phyloP scores from a whole-genome alignment of 768 basidiomycete species.

The Lyophyllum shimeji region DNA sequence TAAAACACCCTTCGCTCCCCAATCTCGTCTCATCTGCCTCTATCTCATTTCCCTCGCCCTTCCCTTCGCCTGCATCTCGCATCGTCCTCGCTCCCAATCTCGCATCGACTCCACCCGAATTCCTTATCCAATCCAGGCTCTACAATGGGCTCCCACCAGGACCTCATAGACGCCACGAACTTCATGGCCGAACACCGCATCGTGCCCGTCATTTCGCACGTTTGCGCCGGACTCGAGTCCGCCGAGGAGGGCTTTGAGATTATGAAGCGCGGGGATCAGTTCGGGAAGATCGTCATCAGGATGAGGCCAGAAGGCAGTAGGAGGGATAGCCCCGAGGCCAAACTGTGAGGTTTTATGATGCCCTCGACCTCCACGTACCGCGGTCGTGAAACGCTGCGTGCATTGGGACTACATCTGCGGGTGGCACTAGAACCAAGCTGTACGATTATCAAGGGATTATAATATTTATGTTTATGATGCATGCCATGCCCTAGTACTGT shows the following conservation, averaged over 20 bases:
- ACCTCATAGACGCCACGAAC: constrained; percentile 67
- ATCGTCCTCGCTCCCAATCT: neutral
- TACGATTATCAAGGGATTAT: constrained; percentile 4
- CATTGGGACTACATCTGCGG: neutral
- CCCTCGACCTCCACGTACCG: neutral
- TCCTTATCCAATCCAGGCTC: constrained; percentile 49
- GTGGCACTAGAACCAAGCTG: neutral
- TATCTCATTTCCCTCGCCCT: neutral
- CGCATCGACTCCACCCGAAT: neutral
- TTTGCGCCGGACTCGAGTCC: constrained; percentile 62
- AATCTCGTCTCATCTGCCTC: neutral
- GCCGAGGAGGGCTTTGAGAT: constrained; percentile 73
- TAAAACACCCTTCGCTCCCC: neutral
- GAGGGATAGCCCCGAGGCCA: neutral
- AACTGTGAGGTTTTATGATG: constrained; percentile 1
- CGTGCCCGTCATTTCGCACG: constrained; percentile 66
- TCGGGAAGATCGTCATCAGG: constrained; percentile 74
- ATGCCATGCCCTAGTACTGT: neutral
- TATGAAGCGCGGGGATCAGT: constrained; percentile 63
- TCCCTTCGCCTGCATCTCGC: neutral
- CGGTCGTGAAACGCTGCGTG: too few species aligned
- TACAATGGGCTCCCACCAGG: constrained; percentile 80
- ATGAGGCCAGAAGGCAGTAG: constrained; percentile 23
- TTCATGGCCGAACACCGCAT: constrained; percentile 70
- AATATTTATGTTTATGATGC: constrained; percentile 5